Base-by-base conservation (phyloP, 345 rosid species). In the Syzygium aromaticum region DNA sequence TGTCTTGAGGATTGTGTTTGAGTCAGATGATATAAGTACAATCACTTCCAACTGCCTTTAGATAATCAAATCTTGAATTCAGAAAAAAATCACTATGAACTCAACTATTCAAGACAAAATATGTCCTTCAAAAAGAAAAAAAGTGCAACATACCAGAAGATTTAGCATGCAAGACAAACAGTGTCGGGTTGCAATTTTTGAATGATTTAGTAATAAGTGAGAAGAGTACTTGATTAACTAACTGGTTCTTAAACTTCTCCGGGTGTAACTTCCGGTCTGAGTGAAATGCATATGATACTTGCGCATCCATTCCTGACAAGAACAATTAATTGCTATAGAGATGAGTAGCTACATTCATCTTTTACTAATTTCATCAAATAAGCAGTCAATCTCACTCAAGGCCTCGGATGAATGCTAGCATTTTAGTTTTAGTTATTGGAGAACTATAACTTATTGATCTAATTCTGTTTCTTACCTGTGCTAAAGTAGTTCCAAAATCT, bases 401-500 rank as follows among this genome's bases (percentile, higher is more conserved):
- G 46, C 54, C 77, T 49, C 0, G 6, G 49, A 73, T 38, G 80
- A 38, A 49, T 40, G 82, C 82, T 73, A 43, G 22, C 59, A 80
- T 12, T 73, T 61, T 19, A 0, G 6, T 19, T 38, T 33, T 6
- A 73, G 80, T 49, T 73, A 73, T 19, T 33, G 27, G 9, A 73
- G 80, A 73, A 5, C 49, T 73, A 38, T 73, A 33, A 86, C 43
- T 43, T 22, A 5, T 73, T 38, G 13, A 38, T 43, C 2, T 38
- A 73, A 38, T 43, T 56, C n/a, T 49, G 15, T 52, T 84, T 92
- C 95, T 88, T 92, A 94, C 96, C 98, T 92, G 94, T 92, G 88
- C 98, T 95, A 91, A 95, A 95, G 89, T 95, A 95, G 91, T 95
- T 94, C 98, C 98, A 95, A 90, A 95, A 95, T 67, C 98, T 96